These are phyloP conservation scores for Immersiella caudata DNA, from an alignment of 495 filamentous ascomycete species.

Conservation along the genomic window DNA sequence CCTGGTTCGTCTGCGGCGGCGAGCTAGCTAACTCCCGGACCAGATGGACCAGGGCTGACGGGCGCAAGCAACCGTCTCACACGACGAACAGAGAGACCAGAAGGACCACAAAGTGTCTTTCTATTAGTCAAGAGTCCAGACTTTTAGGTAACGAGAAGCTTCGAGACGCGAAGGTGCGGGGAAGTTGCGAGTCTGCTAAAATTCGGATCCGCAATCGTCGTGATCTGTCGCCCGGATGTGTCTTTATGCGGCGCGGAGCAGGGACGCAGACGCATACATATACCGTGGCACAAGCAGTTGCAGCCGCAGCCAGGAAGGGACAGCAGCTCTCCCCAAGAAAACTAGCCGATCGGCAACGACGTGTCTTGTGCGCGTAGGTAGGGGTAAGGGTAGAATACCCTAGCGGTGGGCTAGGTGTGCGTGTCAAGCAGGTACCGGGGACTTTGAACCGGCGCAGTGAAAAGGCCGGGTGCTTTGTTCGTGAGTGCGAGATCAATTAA, in stretches of 20 bases:
- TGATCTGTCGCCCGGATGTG: slow-evolving; percentile 21
- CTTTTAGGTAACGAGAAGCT: slow-evolving; percentile 53
- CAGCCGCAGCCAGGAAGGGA: not conserved
- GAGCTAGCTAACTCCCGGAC: not conserved
- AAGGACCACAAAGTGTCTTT: slow-evolving; percentile 36
- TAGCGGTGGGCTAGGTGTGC: not conserved
- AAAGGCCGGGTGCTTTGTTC: not conserved
- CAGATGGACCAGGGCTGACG: slow-evolving; percentile 16
- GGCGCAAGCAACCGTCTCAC: slow-evolving; percentile 30
- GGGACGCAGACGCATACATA: slow-evolving; percentile 2
- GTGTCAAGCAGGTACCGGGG: not conserved
- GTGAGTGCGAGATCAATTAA: not conserved
- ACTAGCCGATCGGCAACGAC: not conserved
- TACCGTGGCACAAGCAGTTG: slow-evolving; percentile 6
- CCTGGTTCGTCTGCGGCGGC: not conserved
- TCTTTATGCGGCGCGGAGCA: slow-evolving; percentile 5
- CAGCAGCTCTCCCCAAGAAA: not conserved
- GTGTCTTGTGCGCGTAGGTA: slow-evolving; percentile 3
- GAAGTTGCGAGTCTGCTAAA: slow-evolving; percentile 36
- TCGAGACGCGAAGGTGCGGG: slow-evolving; percentile 47
- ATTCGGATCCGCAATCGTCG: slow-evolving; percentile 30
- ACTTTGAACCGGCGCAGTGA: not conserved
- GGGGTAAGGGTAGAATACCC: not conserved
- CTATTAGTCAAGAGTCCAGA: slow-evolving; percentile 52
- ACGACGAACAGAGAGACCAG: slow-evolving; percentile 23